Evolutionary conservation across 2,329 filamentous ascomycete species (phyloP).

Genomic region (Aspergillus quadricinctus): DNA sequence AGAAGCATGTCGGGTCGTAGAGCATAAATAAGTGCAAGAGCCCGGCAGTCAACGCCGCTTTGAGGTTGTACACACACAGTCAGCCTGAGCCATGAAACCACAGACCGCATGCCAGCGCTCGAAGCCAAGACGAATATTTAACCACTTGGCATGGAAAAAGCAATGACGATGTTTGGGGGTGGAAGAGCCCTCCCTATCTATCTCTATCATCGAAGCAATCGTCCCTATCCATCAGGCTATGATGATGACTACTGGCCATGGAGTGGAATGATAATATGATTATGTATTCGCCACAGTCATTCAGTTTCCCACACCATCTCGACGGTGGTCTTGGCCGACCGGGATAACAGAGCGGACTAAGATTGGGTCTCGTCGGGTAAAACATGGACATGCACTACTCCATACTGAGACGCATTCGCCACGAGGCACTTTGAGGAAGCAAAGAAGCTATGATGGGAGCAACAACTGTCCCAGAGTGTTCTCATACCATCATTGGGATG

Average conservation of each 20-base stretch:
- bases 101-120: background rate
- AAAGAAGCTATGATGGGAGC: background rate
- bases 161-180: background rate
- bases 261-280: conserved; percentile 1
- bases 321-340: background rate
- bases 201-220: background rate
- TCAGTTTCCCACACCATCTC: background rate
- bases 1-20: background rate
- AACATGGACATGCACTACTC: background rate
- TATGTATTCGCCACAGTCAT: conserved; percentile 3
- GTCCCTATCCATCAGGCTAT: background rate
- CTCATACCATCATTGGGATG: background rate
- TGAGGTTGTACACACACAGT: background rate
- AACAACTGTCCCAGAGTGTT: background rate
- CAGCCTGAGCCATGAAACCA: background rate
- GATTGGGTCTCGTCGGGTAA: background rate
- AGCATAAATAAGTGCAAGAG: background rate
- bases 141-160: background rate
- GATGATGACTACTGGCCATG: background rate
- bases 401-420: background rate
- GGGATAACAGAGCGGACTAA: background rate
- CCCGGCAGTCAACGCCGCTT: background rate
- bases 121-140: background rate
- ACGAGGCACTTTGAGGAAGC: background rate
- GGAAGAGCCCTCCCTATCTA: background rate